Base-by-base conservation (phyloP, 2,329 filamentous ascomycete genomes). In the Colletotrichum tamarilloi region DNA sequence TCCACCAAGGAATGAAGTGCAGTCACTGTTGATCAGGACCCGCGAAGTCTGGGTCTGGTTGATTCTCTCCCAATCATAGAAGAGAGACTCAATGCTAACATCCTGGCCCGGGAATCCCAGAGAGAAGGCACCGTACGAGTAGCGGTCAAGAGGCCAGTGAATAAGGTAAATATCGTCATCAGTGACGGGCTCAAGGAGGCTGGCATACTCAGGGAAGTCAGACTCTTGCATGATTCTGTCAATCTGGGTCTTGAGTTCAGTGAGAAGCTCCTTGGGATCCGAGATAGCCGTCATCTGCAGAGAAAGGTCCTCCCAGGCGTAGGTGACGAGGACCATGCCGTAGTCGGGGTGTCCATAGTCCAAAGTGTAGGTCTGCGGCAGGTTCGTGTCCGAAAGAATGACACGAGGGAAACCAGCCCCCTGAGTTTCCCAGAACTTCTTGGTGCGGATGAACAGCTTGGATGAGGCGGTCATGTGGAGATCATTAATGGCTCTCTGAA, bases 381-480 rank as follows among this genome's bases (percentile, higher is more conserved):
- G 9, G 57, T 60, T 60, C n/a, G 57, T 60, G 32, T 60, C 57
- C 12, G 57, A 42, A 38, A 67, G n/a, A 30, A 67, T 59, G 1
- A 67, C 64, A 4, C 64, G 64, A 32, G 64, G 64, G 8, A 67
- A 67, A 8, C 38, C 64, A 14, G 53, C 19, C 26, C 53, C 30
- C n/a, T 60, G 64, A 12, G 42, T 60, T 9, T 67, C 64, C 64
- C 64, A 67, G 26, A 67, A 67, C 38, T 67, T 67, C 26, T 16
- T 12, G 5, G 64, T 67, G 11, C 64, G 56, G 56, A 67, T 67
- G 64, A 67, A 67, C 1, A 67, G 55, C 38, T 67, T 67, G 24
- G 64, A 67, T 14, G 64, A 67, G 5, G 64, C 64, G 16, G 64
- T 67, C 64, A 67, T 67, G 55, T 67, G 64, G 7, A 67, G 32